These are phyloP conservation scores for Daldinia bambusicola DNA, from an alignment of 495 filamentous ascomycete species.

Conservation along the genomic window DNA sequence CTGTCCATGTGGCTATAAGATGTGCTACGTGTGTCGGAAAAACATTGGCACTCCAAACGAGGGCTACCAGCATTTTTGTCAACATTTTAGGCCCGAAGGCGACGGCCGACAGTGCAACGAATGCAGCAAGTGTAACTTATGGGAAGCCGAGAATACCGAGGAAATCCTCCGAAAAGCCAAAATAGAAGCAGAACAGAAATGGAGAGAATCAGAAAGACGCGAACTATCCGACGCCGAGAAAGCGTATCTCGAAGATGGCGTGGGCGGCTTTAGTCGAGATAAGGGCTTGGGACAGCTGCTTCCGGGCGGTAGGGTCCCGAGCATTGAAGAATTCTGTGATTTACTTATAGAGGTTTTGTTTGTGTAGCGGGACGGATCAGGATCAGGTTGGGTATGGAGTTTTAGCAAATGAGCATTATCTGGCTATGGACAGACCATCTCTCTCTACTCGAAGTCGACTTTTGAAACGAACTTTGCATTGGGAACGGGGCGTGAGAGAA, in stretches of 20 bases:
- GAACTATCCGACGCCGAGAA: constrained; percentile 60
- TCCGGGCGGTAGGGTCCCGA: constrained; percentile 50
- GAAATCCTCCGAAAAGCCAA: constrained; percentile 77
- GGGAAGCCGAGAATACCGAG: constrained; percentile 87
- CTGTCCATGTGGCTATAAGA: constrained; percentile 97
- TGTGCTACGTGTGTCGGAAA: constrained; percentile 92
- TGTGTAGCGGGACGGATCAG: constrained; percentile 41
- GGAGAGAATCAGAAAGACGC: constrained; percentile 73
- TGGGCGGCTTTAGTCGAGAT: constrained; percentile 41
- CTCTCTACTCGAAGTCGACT: constrained; percentile 8
- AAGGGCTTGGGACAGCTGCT: constrained; percentile 46
- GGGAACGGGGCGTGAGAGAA: constrained; percentile 23
- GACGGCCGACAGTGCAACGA: constrained; percentile 74
- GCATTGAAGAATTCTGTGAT: constrained; percentile 57
- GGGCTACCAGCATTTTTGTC: constrained; percentile 88
- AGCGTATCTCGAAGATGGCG: constrained; percentile 58
- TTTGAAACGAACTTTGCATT: constrained; percentile 29
- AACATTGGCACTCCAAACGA: constrained; percentile 63
- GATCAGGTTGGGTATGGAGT: constrained; percentile 13
- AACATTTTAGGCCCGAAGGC: constrained; percentile 86
- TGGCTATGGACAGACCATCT: constrained; percentile 12
- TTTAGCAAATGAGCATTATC: constrained; percentile 32
- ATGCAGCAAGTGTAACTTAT: constrained; percentile 91
- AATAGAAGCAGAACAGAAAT: constrained; percentile 81
- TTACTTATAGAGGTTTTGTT: constrained; percentile 55